Base-by-base conservation (phyloP, 768 basidiomycete genomes). In the Lentinus brumalis region DNA sequence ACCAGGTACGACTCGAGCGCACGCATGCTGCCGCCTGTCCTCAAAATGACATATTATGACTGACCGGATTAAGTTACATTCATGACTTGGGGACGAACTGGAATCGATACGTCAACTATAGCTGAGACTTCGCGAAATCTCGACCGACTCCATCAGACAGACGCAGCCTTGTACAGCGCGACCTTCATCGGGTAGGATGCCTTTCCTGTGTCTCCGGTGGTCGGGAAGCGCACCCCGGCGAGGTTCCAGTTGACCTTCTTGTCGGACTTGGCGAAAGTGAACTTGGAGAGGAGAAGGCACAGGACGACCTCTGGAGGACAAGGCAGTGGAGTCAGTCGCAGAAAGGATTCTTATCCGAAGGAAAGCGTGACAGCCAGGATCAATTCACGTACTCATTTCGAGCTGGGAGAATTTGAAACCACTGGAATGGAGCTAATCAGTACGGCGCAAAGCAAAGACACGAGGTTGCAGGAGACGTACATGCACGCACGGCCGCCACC, bases 401-500 rank as follows among this genome's bases (percentile, higher is more conserved):
- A 66, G 50, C 47, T 66, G 62, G 14, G 66, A 63, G 57, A 66
- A 66, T 51, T 66, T 66, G 62, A 66, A 66, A 8, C 66, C 66
- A 9, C 66, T 66, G 3, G 35, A 35, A 14, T 5, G 5, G 10
- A 5, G 5, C 3, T 31, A 1, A 29, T 10, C 9, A 18, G 8
- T 31, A 38, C 21, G 5, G 18, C 15, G 12, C 11, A 4, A 11
- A 30, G 5, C 3, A 40, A 45, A 31, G 40, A 46, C 6, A 8
- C 6, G 15, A 10, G 16, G 1, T 9, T 14, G 5, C 15, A 2
- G 31, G 9, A 26, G 15, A 73, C 78, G 62, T 45, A 79, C 79
- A 82, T 79, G 74, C 80, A 82, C 7, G 78, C 74, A 16, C 80
- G 69, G 12, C 74, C 72, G 16, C 80, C 80, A 40, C 74, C 79